Conservation (phyloP, 192 early-diverging fungal species). For the Bifiguratus adelaidae region DNA sequence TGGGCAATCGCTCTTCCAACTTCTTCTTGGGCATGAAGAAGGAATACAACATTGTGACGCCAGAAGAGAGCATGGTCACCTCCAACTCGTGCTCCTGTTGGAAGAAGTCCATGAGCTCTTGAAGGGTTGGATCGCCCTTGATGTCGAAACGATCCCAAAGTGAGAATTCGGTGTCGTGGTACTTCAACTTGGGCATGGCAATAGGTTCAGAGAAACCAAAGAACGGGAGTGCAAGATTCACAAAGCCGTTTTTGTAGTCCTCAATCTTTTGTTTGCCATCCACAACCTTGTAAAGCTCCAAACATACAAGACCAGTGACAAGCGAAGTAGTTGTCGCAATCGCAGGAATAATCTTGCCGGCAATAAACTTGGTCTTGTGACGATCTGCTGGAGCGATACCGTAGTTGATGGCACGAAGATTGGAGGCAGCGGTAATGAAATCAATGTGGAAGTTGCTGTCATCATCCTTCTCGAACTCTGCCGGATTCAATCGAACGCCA, state of each 20-base stretch:
- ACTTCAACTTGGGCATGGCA: slow-evolving; percentile 77
- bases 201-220: slow-evolving; percentile 99
- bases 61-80: slow-evolving; percentile 86
- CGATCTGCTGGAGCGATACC: slow-evolving; percentile 62
- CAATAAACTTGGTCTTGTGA: slow-evolving; percentile 81
- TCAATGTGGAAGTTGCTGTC: slow-evolving; percentile 99
- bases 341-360: slow-evolving; percentile 84
- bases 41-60: slow-evolving; percentile 88
- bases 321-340: slow-evolving; percentile 94
- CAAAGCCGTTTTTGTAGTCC: slow-evolving; percentile 98
- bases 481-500: slow-evolving; percentile 77
- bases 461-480: slow-evolving; percentile 99
- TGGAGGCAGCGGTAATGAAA: slow-evolving; percentile 96
- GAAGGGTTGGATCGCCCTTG: slow-evolving; percentile 72
- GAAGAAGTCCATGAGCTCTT: slow-evolving; percentile 84
- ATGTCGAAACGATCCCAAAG: slow-evolving; percentile 96
- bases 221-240: slow-evolving; percentile 96
- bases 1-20: slow-evolving; percentile 58
- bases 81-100: slow-evolving; percentile 73
- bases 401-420: slow-evolving; percentile 83
- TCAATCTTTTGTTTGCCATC: slow-evolving; percentile 73
- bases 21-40: slow-evolving; percentile 84
- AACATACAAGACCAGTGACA: slow-evolving; percentile 92
- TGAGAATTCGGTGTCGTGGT: slow-evolving; percentile 77
- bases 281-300: slow-evolving; percentile 92